A percentile compares a stretch with the other conserved stretches of the same genome.
Evolutionary conservation across 23 red algal genomes (phyloP).

Genomic region (Gracilaria vermiculophylla): DNA sequence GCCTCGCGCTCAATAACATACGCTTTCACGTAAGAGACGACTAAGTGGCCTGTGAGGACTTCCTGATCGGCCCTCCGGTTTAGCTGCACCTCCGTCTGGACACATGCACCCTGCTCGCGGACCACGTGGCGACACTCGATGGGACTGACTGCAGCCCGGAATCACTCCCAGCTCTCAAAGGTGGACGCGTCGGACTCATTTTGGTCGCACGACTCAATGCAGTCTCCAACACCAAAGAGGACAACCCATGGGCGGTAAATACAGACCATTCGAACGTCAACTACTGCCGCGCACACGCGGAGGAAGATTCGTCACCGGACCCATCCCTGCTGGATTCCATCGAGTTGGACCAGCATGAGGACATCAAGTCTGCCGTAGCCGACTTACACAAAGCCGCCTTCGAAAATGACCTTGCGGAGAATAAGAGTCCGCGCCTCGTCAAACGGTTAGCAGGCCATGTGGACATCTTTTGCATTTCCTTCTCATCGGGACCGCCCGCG

Average conservation of each 20-base stretch:
- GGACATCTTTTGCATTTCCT: neutral
- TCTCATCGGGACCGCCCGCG: neutral
- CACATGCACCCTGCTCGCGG: neutral
- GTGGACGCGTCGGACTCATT: neutral
- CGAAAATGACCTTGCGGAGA: neutral
- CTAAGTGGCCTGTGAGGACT: neutral
- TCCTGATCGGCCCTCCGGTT: neutral
- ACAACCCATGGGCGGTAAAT: neutral
- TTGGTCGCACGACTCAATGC: neutral
- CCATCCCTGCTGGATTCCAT: neutral
- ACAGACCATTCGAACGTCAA: neutral
- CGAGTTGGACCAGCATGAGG: conserved; percentile 17
- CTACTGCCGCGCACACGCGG: neutral
- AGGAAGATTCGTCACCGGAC: conserved; percentile 12
- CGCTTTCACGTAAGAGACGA: neutral
- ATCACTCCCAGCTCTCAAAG: neutral
- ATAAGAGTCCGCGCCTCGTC: no score
- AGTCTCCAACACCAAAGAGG: neutral
- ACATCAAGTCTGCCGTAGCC: neutral
- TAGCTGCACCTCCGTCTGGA: neutral
- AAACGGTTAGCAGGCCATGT: neutral
- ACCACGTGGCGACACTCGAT: no score
- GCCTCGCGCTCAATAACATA: neutral
- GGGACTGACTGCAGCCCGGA: neutral
- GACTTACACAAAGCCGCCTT: neutral